These are phyloP conservation scores for Arthrobotrys iridis DNA, from an alignment of 2,329 filamentous ascomycete species.

Conservation along the genomic window DNA sequence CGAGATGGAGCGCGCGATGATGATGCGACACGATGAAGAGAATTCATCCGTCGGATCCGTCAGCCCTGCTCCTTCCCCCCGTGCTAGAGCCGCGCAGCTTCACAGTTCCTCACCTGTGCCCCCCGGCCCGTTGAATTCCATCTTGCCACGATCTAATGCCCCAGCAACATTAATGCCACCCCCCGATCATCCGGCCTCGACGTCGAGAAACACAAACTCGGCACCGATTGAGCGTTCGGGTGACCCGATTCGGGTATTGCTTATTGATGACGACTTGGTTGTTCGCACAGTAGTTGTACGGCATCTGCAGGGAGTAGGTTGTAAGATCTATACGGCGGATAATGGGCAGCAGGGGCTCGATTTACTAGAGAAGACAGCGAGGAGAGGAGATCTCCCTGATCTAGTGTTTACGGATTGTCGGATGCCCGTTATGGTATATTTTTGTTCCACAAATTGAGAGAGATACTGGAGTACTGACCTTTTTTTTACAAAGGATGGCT, in stretches of 20 bases:
- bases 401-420: constrained; percentile 48
- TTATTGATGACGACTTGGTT: constrained; percentile 43
- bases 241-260: constrained; percentile 19
- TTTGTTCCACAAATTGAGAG: background rate
- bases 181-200: constrained; percentile 25
- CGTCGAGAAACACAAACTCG: background rate
- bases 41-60: constrained; percentile 36
- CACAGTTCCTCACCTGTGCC: constrained; percentile 2
- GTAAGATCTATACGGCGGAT: constrained; percentile 20
- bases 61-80: constrained; percentile 39
- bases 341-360: constrained; percentile 38
- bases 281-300: constrained; percentile 26
- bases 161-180: constrained; percentile 36
- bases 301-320: constrained; percentile 26
- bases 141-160: background rate
- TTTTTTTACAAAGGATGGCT: constrained; percentile 40
- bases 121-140: background rate
- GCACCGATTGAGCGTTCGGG: constrained; percentile 15
- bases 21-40: constrained; percentile 48
- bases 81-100: constrained; percentile 20
- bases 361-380: constrained; percentile 16
- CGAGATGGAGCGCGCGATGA: constrained; percentile 46
- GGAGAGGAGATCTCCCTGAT: constrained; percentile 24
- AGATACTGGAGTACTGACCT: background rate
- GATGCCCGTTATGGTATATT: constrained; percentile 46